Conservation (phyloP, 2,329 filamentous ascomycete genomes). For the Scorias spongiosa region DNA sequence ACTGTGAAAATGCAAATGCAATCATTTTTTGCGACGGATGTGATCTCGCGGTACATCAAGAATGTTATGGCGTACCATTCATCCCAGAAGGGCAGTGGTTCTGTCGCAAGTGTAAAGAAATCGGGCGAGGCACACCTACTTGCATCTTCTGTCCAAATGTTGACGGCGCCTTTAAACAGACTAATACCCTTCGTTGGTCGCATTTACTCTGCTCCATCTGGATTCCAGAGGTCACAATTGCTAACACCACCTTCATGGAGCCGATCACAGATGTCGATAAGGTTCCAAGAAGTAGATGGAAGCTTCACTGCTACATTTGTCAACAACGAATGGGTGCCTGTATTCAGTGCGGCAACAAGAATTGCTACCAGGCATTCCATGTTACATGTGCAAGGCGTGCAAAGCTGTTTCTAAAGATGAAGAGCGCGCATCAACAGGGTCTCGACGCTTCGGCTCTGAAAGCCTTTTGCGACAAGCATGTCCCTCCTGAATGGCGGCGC, state of each 20-base stretch:
- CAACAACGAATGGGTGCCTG: conserved; percentile 95
- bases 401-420: conserved; percentile 88
- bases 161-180: conserved; percentile 96
- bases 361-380: conserved; percentile 92
- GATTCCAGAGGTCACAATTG: conserved; percentile 93
- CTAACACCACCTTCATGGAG: conserved; percentile 95
- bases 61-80: conserved; percentile 96
- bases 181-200: conserved; percentile 89
- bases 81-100: conserved; percentile 98
- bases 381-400: conserved; percentile 87
- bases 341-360: conserved; percentile 96
- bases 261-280: conserved; percentile 97
- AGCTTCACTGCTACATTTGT: conserved; percentile 76
- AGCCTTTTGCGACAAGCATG: conserved; percentile 92
- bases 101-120: conserved; percentile 89
- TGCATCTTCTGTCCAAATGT: conserved; percentile 98
- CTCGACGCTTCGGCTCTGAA: conserved; percentile 75
- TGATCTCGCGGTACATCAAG: conserved; percentile 92
- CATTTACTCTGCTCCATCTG: conserved; percentile 94
- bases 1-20: conserved; percentile 97
- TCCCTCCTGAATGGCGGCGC: conserved; percentile 71
- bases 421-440: conserved; percentile 68
- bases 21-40: conserved; percentile 99
- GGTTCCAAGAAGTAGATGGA: conserved; percentile 89
- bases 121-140: conserved; percentile 79